Percentiles rank a stretch among this genome's conserved stretches.
phyloP scores from a whole-genome alignment of 352 stramenopile genomes.

The Hyaloperonospora arabidopsidis region DNA sequence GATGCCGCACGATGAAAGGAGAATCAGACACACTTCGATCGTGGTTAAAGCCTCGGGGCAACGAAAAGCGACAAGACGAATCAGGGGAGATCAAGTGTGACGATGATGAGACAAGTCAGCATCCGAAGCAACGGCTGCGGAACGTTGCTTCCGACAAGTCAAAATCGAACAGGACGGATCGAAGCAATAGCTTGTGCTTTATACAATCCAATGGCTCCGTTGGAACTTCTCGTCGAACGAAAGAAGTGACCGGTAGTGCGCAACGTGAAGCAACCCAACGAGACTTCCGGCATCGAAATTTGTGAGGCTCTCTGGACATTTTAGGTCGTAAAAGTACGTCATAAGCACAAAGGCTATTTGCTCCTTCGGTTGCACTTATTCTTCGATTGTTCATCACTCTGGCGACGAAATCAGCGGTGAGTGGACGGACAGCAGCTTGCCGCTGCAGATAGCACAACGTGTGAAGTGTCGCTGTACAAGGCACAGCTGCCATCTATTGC shows the following conservation, averaged over 20 bases:
- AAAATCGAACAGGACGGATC: slow-evolving; percentile 13
- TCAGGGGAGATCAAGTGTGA: slow-evolving; percentile 1
- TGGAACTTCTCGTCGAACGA: slow-evolving; percentile 5
- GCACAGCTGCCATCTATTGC: neutral
- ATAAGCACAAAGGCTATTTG: neutral
- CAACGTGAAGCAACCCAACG: slow-evolving; percentile 3
- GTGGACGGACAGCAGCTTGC: no score
- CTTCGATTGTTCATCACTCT: no score
- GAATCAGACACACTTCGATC: slow-evolving; percentile 3
- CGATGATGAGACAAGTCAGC: slow-evolving; percentile 2
- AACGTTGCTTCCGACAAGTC: slow-evolving; percentile 12
- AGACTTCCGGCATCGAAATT: slow-evolving; percentile 6
- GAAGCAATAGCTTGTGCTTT: slow-evolving; percentile 16
- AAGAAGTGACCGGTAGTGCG: slow-evolving; percentile 8
- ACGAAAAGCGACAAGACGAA: slow-evolving; percentile 4
- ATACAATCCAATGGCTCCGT: slow-evolving; percentile 8
- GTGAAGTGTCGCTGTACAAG: no score
- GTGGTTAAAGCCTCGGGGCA: slow-evolving; percentile 14
- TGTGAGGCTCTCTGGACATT: slow-evolving; percentile 15
- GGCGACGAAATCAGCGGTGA: no score
- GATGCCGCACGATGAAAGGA: slow-evolving; percentile 16
- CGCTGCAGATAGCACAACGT: no score
- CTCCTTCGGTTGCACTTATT: no score
- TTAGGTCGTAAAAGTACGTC: slow-evolving; percentile 12
- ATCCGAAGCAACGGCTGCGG: slow-evolving; percentile 10